Base-by-base conservation (phyloP, 306 rosid genomes). In the Prinsepia uniflora region DNA sequence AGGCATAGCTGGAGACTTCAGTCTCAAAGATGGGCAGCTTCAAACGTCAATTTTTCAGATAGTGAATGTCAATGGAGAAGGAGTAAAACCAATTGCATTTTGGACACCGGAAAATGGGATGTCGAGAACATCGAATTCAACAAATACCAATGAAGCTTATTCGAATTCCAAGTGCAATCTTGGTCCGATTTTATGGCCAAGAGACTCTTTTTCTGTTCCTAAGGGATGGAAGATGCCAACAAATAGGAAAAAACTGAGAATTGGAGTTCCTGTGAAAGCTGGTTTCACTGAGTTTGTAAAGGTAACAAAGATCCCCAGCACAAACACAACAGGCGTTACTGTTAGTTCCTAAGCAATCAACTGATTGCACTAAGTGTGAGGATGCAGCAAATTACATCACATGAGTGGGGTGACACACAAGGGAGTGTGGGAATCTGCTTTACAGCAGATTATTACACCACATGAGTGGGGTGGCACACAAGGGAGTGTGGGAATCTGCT, bases 1-100 rank as follows among this genome's bases (percentile, higher is more conserved):
- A 30, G 91, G 91, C 19, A 63, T 84, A 7, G 68, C 87, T 17
- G 86, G 91, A 30, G 82, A 80, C 15, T 82, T 84, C 24, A 48
- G 19, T 5, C 72, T 86, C 17, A 52, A 53, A 9, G 72, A 73
- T 46, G 83, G 91, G 54, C 63, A 79, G n/a, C 45, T 84, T 34
- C 68, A 79, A 50, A 65, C 68, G n/a, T 56, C 88, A 4, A 70
- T 19, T 4, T 74, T 74, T 71, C 72, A 75, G 72, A 79, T 88
- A 47, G 10, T 88, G 2, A 85, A 85, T 43, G 71, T 85, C 63
- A 57, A 46, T 24, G 77, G 78, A 42, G 47, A 70, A 18, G 78
- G 72, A 2, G 56, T 54, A 42, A 76, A 48, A n/a, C 8, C 46
- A 19, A 4, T 77, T 9, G 81, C 69, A 41, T 47, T 72, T 14